These are phyloP conservation scores for Monosporascus sp. DNA, from an alignment of 2,329 filamentous ascomycete genomes.

Conservation along the genomic window DNA sequence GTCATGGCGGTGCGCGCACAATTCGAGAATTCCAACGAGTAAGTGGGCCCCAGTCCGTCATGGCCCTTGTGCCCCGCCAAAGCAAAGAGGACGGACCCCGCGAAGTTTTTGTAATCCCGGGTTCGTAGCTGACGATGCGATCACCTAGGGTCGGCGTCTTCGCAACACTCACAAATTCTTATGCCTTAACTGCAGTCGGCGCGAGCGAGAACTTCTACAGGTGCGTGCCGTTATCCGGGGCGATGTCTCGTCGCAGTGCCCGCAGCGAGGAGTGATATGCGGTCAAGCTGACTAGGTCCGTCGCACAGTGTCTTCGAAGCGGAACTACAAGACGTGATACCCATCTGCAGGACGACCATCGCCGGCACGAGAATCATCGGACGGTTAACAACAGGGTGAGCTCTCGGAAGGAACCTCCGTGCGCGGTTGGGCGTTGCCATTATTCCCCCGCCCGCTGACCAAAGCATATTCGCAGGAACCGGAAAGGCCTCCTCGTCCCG, in stretches of 20 bases:
- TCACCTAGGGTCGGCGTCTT: conserved; percentile 86
- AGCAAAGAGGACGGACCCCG: conserved; percentile 11
- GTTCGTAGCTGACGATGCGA: conserved; percentile 9
- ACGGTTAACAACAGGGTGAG: conserved; percentile 84
- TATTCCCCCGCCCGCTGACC: conserved; percentile 1
- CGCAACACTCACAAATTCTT: conserved; percentile 92
- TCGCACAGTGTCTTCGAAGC: conserved; percentile 80
- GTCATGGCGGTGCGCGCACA: conserved; percentile 65
- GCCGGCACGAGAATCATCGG: conserved; percentile 95
- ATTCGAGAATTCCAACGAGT: conserved; percentile 92
- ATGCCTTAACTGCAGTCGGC: conserved; percentile 88
- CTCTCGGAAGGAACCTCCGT: conserved; percentile 6
- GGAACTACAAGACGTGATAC: conserved; percentile 94
- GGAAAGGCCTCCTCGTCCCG: conserved; percentile 91
- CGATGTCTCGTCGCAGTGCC: too few relatives aligned
- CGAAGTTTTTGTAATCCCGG: conserved; percentile 7
- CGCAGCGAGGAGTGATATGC: too few relatives aligned
- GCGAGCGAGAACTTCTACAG: conserved; percentile 99
- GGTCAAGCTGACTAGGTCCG: conserved; percentile 3
- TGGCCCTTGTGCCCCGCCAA: background rate
- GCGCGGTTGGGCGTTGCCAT: background rate
- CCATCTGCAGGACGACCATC: conserved; percentile 94
- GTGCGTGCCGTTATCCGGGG: conserved; percentile 32
- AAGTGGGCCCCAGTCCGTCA: conserved; percentile 32
- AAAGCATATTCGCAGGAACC: conserved; percentile 57